Percentiles rank a stretch among this genome's conserved stretches.
phyloP scores from a whole-genome alignment of 371 early-diverging fungal genomes.

The Batkoa obscura region DNA sequence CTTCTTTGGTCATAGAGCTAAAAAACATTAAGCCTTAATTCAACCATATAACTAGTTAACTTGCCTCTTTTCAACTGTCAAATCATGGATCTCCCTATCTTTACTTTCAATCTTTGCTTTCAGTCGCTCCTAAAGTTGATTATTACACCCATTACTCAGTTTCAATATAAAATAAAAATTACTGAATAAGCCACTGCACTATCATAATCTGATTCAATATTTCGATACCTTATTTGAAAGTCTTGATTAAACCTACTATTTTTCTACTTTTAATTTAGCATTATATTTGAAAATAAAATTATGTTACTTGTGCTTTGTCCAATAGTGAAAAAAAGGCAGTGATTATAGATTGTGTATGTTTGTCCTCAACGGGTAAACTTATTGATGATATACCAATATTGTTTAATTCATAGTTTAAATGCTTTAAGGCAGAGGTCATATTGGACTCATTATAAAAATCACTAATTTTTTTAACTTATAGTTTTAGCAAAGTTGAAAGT shows the following conservation, averaged over 20 bases:
- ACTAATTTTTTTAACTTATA: too few relatives aligned
- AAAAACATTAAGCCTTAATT: background rate
- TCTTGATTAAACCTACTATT: background rate
- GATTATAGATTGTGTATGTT: background rate
- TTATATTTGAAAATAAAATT: background rate
- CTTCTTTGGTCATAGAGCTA: background rate
- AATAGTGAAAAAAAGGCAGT: background rate
- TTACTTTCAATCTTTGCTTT: background rate
- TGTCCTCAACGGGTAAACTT: background rate
- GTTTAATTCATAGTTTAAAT: background rate
- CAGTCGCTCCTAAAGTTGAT: background rate
- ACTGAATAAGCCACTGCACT: background rate
- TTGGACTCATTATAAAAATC: too few relatives aligned
- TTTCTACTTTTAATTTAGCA: background rate
- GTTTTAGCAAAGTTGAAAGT: too few relatives aligned
- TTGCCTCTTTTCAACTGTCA: background rate
- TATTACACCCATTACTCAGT: background rate
- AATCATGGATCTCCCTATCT: background rate
- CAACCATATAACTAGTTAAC: background rate
- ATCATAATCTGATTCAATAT: background rate
- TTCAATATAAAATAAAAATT: background rate
- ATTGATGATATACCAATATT: background rate
- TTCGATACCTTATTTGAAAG: background rate
- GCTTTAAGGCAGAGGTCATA: too few relatives aligned
- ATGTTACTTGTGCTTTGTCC: background rate